Base-by-base conservation (phyloP, 768 basidiomycete genomes). In the Mycena alexandri region DNA sequence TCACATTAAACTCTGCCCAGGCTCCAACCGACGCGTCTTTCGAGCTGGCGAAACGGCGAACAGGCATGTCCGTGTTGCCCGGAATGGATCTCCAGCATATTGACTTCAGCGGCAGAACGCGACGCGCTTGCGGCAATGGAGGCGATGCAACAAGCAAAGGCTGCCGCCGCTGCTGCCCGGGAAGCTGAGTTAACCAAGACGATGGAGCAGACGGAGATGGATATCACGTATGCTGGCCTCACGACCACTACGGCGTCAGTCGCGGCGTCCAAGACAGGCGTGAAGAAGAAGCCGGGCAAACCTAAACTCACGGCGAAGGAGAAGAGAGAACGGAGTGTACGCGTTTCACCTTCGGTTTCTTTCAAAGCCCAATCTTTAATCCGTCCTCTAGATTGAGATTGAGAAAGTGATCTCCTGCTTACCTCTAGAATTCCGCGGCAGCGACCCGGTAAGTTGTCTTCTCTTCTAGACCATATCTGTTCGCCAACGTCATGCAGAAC, bases 381-480 rank as follows among this genome's bases (percentile, higher is more conserved):
- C 25, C 22, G 48, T 58, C 61, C 25, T n/a, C 4, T 56, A 90
- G 87, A 75, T 90, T 67, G 85, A 85, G 56, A 80, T 91, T 36
- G 94, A 95, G 68, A 88, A 87, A 64, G 85, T 93, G 17, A 85
- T 96, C 17, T 85, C 89, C 25, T 88, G 86, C 60, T 82, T 97
- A 42, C 96, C 96, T 0, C 83, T 98, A 14, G 96, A 97, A 78
- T 98, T 95, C 76, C 87, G 96, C 24, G 96, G 96, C 11, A 91
- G 84, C 70, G 94, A 97, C 78, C 91, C 93, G 2, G 94, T 94
- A 74, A 61, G 92, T 47, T 29, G n/a, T 22, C 42, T 48, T 41
- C 43, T 50, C 25, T 50, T 24, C 5, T 12, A 38, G 1, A 21
- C 11, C 24, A 33, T 25, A 29, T 16, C 43, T 68, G 57, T 54